Evolutionary conservation across 345 rosid species (phyloP), one percentile per base, ranked within the genome.

Genomic region (Lepidium sativum): DNA sequence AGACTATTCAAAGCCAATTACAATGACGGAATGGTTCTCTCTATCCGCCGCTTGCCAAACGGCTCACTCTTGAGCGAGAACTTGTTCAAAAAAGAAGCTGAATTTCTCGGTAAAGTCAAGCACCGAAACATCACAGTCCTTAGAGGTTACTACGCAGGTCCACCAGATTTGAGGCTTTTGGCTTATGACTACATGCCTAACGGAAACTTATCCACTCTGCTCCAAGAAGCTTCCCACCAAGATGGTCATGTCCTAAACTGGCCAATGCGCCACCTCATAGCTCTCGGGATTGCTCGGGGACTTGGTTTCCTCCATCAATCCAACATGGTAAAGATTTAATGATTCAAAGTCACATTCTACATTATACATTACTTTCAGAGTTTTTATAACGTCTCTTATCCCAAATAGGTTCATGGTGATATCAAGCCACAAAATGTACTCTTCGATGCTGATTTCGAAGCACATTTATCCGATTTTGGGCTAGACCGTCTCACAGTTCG

Each of bases 181-280:
- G 94, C 80, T 5, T 89, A 79, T 48, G 98, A 89, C 67, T 92
- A 92, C 86, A 92, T 92, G 98, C 98, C 99, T 0, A 94, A 94
- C 8, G 99, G 97, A 21, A 94, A 87, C 80, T 83, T 94, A 11
- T 87, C 90, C 9, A 94, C 99, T 0, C 81, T 94, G 40, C 94
- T 94, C 20, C 99, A 89, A 67, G 99, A 94, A 77, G 97, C 97
- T 63, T 86, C 97, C 2, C 97, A 94, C 74, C 97, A 89, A 70
- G 99, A 94, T 50, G 99, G 99, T 4, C 99, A 94, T 70, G 97
- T 94, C 45, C 75, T 94, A 5, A 94, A 94, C 71, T 92, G 99
- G 99, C 97, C 97, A 59, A 94, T 94, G 99, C 97, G 99, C 15
- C 99, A 94, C 73, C 80, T 94, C 37, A 90, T 94, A 16, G 99